phyloP scores from a whole-genome alignment of 495 filamentous ascomycete genomes.

The Neurospora intermedia region DNA sequence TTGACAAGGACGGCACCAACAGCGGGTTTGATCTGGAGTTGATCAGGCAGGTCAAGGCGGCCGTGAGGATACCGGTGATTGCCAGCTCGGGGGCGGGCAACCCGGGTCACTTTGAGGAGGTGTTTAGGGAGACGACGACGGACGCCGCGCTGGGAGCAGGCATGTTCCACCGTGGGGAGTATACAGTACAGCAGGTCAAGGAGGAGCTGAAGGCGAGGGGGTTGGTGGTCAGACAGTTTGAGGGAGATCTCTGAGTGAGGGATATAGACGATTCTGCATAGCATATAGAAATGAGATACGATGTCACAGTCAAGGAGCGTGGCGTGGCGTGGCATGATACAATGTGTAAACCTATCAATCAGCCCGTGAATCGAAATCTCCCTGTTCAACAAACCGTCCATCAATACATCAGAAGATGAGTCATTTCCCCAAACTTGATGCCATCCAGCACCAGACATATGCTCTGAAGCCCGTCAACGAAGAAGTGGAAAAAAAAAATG shows the following conservation, averaged over 20 bases:
- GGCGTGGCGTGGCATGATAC: neutral
- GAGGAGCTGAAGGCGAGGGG: conserved; percentile 59
- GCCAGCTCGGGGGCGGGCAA: conserved; percentile 88
- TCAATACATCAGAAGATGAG: conserved; percentile 2
- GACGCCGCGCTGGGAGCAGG: conserved; percentile 93
- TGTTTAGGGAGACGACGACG: conserved; percentile 73
- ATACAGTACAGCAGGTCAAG: conserved; percentile 92
- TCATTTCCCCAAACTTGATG: neutral
- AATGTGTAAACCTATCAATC: neutral
- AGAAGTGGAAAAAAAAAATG: neutral
- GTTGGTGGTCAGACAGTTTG: conserved; percentile 65
- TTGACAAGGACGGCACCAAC: conserved; percentile 93
- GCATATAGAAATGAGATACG: neutral
- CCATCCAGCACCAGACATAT: neutral
- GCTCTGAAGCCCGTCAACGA: neutral
- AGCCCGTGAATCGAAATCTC: neutral
- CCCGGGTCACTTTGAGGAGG: conserved; percentile 82
- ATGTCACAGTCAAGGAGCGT: neutral
- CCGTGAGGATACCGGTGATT: conserved; percentile 86
- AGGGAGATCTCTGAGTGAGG: conserved; percentile 33
- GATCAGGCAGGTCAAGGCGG: conserved; percentile 72
- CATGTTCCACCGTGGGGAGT: conserved; percentile 95
- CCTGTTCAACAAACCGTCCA: conserved; percentile 12
- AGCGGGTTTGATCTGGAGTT: conserved; percentile 92
- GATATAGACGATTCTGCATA: neutral